Conservation (phyloP, 495 filamentous ascomycete species). For the Opeltia flavorubescens region DNA sequence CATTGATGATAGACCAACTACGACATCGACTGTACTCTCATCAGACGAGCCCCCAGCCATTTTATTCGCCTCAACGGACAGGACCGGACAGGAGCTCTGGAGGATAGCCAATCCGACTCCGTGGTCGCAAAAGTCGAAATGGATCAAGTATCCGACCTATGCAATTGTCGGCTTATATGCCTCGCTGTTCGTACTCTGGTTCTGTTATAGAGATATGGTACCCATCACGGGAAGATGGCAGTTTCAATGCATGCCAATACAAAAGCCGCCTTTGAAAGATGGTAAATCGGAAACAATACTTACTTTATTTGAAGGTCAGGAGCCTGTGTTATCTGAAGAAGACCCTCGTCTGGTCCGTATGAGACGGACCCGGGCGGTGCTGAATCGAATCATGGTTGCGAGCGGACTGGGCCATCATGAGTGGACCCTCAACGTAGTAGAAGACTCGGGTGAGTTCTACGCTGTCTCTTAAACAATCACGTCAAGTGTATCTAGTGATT, state of each 20-base stretch:
- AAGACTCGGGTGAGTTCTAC: neutral
- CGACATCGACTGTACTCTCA: neutral
- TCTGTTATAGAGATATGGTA: neutral
- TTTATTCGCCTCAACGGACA: neutral
- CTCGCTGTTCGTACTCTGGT: neutral
- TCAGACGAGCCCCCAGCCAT: neutral
- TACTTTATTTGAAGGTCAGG: neutral
- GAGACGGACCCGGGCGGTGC: neutral
- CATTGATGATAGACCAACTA: neutral
- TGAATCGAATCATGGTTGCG: neutral
- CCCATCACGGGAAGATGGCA: neutral
- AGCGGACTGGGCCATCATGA: neutral
- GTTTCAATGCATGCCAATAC: neutral
- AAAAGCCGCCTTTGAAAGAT: neutral
- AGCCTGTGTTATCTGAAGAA: neutral
- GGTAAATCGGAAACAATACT: neutral
- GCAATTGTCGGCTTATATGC: neutral
- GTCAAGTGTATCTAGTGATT: neutral
- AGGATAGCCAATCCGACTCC: neutral
- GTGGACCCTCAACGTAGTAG: neutral
- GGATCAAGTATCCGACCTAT: neutral
- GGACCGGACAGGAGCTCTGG: neutral
- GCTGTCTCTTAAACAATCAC: neutral
- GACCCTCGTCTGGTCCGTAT: neutral
- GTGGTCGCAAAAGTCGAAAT: neutral